phyloP scores from a whole-genome alignment of 2,329 filamentous ascomycete genomes.

The Aspergillus sp. region DNA sequence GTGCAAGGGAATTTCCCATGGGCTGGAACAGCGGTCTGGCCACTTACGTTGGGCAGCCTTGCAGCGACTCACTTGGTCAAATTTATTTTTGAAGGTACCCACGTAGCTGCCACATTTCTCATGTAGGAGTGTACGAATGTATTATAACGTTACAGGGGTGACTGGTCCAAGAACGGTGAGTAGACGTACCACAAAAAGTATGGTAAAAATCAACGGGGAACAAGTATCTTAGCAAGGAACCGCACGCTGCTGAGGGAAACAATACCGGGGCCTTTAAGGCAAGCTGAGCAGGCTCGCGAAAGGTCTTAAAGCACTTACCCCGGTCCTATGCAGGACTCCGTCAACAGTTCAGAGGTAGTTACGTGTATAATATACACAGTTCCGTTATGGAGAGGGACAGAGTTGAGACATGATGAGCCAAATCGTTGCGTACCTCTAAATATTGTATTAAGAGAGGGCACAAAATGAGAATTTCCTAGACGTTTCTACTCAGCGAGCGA shows the following conservation, averaged over 20 bases:
- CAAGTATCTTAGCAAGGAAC: constrained; percentile 4
- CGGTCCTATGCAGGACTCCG: neutral
- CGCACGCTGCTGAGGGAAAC: neutral
- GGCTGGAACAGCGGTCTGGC: constrained; percentile 2
- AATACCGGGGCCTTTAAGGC: constrained; percentile 1
- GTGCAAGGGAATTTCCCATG: neutral
- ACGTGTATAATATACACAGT: neutral
- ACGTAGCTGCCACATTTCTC: neutral
- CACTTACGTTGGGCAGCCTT: neutral
- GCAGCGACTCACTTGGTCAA: constrained; percentile 1
- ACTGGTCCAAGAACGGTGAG: neutral
- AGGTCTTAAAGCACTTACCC: constrained; percentile 2
- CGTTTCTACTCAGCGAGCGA: neutral
- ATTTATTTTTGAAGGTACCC: neutral
- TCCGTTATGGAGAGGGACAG: neutral
- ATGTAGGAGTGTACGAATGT: neutral
- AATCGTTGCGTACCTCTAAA: neutral
- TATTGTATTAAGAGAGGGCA: constrained; percentile 1
- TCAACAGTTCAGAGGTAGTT: neutral
- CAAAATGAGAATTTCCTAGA: neutral
- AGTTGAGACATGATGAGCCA: neutral
- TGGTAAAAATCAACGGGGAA: neutral
- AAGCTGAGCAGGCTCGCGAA: neutral
- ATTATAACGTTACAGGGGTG: constrained; percentile 1
- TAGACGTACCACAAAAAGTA: neutral